Evolutionary conservation across 768 basidiomycete genomes (phyloP), one percentile per base, ranked within the genome.

Genomic region (Lepiota venenata): DNA sequence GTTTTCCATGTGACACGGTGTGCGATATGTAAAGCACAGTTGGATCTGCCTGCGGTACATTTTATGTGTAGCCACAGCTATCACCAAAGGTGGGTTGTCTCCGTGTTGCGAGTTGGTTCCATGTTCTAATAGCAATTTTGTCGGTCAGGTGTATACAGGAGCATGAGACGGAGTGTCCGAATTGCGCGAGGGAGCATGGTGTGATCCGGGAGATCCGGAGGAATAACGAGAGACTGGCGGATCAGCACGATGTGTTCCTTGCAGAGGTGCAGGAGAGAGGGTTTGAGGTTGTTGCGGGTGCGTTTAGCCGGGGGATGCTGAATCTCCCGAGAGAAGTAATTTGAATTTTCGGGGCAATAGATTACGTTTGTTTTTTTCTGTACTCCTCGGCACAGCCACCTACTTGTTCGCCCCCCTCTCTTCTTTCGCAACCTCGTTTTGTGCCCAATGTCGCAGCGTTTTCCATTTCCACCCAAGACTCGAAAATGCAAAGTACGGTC

Each of bases 21-120:
- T 68, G 87, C 95, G 18, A 80, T 86, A 3, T 98, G 97, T 67
- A 80, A 85, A 14, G 91, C 87, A 1, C 91, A 90, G 61, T 82
- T 98, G 56, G 95, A 98, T 66, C 81, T 98, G 9, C 96, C 97
- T 0, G 88, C 84, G 59, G 79, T 98, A 5, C 95, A 98, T 69
- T 98, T 98, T 65, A 97, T 98, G 96, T 99, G 96, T 70, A 86
- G 88, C 63, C 97, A 98, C 66, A 93, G 91, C 57, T 98, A 92
- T 73, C 97, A 99, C 66, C 93, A 96, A 66, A 79, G 94, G 92
- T 91, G 71, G 65, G 69, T 32, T 44, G 50, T 49, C 32, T 35
- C 37, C 42, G 16, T 32, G 35, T 27, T 47, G 16, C 44, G 32
- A 32, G 10, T 32, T 11, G 32, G 10, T 4, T 18, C 40, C 25